phyloP scores from a whole-genome alignment of 2,329 filamentous ascomycete species.

The Sphaerostilbella broomeana region DNA sequence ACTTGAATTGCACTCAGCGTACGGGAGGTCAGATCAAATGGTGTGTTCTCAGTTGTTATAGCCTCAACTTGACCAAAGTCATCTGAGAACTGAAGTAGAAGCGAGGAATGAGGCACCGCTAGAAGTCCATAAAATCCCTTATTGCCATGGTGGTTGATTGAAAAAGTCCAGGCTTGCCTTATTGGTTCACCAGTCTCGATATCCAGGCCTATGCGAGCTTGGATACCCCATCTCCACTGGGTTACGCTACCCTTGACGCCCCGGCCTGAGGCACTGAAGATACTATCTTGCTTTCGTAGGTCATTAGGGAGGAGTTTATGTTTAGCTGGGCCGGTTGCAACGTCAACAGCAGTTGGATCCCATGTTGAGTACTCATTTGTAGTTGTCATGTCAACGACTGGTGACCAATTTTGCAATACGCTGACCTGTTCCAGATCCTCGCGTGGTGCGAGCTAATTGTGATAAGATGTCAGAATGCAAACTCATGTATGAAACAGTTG shows the following conservation, averaged over 20 bases:
- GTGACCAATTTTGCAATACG: constrained; percentile 57
- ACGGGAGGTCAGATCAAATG: constrained; percentile 46
- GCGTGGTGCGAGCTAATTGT: constrained; percentile 46
- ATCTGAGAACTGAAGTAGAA: constrained; percentile 41
- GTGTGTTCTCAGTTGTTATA: constrained; percentile 33
- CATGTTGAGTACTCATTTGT: constrained; percentile 32
- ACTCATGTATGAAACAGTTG: neutral
- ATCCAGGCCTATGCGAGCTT: constrained; percentile 58
- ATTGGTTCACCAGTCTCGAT: constrained; percentile 44
- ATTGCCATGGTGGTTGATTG: constrained; percentile 16
- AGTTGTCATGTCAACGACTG: constrained; percentile 49
- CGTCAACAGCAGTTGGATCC: constrained; percentile 6
- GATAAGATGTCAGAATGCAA: neutral
- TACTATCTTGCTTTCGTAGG: constrained; percentile 38
- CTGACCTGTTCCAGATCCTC: constrained; percentile 37
- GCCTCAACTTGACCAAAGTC: constrained; percentile 41
- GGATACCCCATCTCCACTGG: constrained; percentile 63
- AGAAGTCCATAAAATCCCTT: constrained; percentile 34
- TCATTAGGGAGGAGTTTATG: constrained; percentile 15
- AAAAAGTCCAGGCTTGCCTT: constrained; percentile 48
- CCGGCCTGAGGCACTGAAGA: constrained; percentile 63
- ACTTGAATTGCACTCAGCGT: constrained; percentile 43
- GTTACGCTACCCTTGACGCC: constrained; percentile 56
- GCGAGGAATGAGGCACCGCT: constrained; percentile 43
- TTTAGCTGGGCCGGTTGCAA: constrained; percentile 6